Evolutionary conservation across 2,329 filamentous ascomycete genomes (phyloP), one percentile per base, ranked within the genome.

Genomic region (Hortaea sp.): DNA sequence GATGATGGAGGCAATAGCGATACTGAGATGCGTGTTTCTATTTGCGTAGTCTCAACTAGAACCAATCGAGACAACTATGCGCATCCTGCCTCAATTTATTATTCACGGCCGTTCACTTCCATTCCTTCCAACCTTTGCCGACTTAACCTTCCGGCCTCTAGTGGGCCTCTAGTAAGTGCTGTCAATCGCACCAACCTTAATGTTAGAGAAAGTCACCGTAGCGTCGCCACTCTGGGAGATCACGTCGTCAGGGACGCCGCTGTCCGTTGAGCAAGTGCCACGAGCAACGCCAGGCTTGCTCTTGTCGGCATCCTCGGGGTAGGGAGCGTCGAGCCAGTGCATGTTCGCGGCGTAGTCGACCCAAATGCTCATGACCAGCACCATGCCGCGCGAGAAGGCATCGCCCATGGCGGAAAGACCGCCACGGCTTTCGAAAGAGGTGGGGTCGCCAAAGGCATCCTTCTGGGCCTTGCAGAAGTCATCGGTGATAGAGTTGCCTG

Each of bases 331-430:
- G 57, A 88, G 76, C 84, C 84, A 87, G 58, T 83, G 75, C 82
- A 87, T 86, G 67, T 82, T 74, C 58, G 76, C 68, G 49, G 75
- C 65, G 66, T 84, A 76, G 67, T 85, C 82, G 59, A 84, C 78
- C 78, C 78, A 81, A 47, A 81, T 66, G 27, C 70, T 74, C 70
- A 84, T 72, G 54, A 82, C 79, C 10, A 84, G 71, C 34, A 82
- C 79, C 76, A 83, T 80, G 32, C 78, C 79, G 30, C 70, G 56
- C 5, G 63, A 60, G 37, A 84, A 65, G 27, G 77, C 79, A 1
- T 67, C 60, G 51, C 72, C 71, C 72, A 84, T 78, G 38, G 64
- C 65, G 5, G 67, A 59, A 51, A 81, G 62, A 20, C 80, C 81
- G 43, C 80, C 81, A 39, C 76, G 68, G 13, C 67, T 59, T 38